Conservation (phyloP, 345 rosid genomes). For the Gynandropsis gynandra region DNA sequence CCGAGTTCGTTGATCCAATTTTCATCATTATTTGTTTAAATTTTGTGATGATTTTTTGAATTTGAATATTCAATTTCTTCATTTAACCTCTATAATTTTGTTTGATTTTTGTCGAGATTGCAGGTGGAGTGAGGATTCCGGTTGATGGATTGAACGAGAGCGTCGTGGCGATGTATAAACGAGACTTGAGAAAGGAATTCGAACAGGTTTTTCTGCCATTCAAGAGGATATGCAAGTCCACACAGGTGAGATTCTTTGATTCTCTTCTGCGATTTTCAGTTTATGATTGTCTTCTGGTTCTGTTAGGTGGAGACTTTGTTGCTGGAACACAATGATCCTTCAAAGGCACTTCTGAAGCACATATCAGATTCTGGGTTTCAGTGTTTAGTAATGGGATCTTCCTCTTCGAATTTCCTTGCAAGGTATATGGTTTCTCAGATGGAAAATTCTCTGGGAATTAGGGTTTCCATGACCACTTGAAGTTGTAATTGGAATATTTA, state of each 20-base stretch:
- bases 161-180: conserved; percentile 52
- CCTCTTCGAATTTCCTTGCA: conserved; percentile 36
- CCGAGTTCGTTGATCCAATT: conserved; percentile 43
- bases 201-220: conserved; percentile 50
- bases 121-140: conserved; percentile 60
- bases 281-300: not conserved
- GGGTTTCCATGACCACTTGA: not conserved
- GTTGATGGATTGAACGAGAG: conserved; percentile 57
- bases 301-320: conserved; percentile 65
- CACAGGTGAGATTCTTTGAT: conserved; percentile 23
- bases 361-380: conserved; percentile 39
- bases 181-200: conserved; percentile 43
- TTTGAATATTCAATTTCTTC: too few species aligned
- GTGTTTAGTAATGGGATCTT: conserved; percentile 70
- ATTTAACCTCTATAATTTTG: not conserved
- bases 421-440: conserved; percentile 41
- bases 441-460: not conserved
- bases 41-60: not conserved
- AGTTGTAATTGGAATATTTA: not conserved
- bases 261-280: not conserved
- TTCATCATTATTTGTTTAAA: not conserved
- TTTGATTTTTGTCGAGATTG: not conserved
- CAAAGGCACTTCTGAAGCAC: conserved; percentile 47
- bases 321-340: conserved; percentile 64
- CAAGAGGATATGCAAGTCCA: conserved; percentile 40